phyloP scores from a whole-genome alignment of 371 early-diverging fungal genomes.

The Mucor mucedo region DNA sequence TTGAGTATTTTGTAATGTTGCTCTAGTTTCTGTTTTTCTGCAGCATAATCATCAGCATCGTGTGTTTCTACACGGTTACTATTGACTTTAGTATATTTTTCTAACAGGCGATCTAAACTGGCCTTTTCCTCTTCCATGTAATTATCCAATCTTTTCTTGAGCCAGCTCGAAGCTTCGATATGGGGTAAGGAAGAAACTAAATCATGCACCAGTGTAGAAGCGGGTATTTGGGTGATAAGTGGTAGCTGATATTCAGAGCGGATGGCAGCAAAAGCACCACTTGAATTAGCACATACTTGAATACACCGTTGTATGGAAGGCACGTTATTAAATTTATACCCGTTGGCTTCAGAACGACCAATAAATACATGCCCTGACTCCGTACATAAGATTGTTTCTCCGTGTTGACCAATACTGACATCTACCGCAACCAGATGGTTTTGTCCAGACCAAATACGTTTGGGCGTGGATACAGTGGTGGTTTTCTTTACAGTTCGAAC shows the following conservation, averaged over 20 bases:
- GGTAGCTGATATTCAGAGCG: constrained; percentile 49
- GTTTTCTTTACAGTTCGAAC: constrained; percentile 23
- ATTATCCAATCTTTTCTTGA: not conserved
- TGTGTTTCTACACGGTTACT: not conserved
- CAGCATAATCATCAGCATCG: not conserved
- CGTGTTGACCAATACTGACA: constrained; percentile 59
- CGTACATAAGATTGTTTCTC: constrained; percentile 56
- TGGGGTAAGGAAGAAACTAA: constrained; percentile 49
- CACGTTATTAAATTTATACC: constrained; percentile 44
- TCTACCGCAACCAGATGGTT: constrained; percentile 45
- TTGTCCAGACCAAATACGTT: constrained; percentile 52
- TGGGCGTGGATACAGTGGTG: constrained; percentile 31
- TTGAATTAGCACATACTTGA: constrained; percentile 57
- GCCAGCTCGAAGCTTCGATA: constrained; percentile 4
- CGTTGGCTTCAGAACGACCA: constrained; percentile 34
- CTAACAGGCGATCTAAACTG: not conserved
- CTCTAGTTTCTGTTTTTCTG: not conserved
- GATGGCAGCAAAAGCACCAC: constrained; percentile 65
- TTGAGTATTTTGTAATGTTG: constrained; percentile 10
- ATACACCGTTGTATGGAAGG: constrained; percentile 59
- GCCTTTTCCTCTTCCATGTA: not conserved
- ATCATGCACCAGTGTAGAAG: constrained; percentile 37
- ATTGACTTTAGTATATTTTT: not conserved
- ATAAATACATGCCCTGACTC: constrained; percentile 57
- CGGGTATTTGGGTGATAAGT: not conserved